These are phyloP conservation scores for Rauvolfia tetraphylla DNA, from an alignment of 257 asterid genomes.

Conservation along the genomic window DNA sequence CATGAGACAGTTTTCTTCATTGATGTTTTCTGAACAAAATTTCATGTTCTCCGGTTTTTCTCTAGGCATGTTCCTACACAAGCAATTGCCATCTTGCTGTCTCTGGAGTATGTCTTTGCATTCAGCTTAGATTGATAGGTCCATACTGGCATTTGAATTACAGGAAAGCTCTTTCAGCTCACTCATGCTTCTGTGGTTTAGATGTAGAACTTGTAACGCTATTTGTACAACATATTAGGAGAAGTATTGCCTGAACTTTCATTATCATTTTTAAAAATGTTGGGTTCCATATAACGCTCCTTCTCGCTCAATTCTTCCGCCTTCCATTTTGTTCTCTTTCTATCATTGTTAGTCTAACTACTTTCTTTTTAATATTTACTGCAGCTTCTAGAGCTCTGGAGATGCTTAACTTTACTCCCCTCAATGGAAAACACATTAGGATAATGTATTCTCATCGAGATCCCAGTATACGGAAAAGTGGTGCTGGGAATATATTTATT, in stretches of 20 bases:
- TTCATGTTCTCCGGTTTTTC: not conserved
- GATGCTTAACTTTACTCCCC: conserved; percentile 77
- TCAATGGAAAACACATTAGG: conserved; percentile 78
- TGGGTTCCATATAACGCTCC: not conserved
- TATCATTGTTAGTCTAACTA: not conserved
- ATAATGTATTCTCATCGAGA: conserved; percentile 85
- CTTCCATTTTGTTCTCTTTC: not conserved
- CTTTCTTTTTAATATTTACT: conserved; percentile 6
- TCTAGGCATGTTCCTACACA: not conserved
- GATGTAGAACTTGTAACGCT: not conserved
- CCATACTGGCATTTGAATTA: not conserved
- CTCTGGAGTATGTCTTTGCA: not conserved
- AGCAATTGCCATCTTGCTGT: not conserved
- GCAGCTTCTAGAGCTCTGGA: conserved; percentile 79
- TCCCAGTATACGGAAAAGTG: conserved; percentile 74
- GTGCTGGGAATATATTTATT: conserved; percentile 78
- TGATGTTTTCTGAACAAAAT: not conserved
- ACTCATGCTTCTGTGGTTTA: not conserved
- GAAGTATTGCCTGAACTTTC: not conserved
- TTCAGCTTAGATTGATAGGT: not conserved
- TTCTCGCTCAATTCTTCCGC: too few species aligned
- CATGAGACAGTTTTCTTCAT: not conserved
- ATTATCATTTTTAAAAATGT: not conserved
- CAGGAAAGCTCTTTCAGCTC: not conserved
- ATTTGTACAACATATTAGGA: not conserved